These are phyloP conservation scores for Russula griseocarnosa DNA, from an alignment of 768 basidiomycete species.

Conservation along the genomic window DNA sequence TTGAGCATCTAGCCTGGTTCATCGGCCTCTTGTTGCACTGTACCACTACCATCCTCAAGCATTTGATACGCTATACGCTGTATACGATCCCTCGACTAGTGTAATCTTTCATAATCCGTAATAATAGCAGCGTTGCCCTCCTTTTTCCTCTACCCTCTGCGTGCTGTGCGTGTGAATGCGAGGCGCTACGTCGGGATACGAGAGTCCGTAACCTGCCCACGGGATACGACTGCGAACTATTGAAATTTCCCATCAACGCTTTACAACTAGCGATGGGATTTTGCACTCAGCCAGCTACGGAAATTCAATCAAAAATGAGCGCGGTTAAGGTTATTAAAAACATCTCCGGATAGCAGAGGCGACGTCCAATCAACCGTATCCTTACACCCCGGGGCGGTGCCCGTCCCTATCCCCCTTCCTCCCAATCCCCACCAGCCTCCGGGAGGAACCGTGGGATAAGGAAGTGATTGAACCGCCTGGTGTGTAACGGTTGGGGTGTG, in stretches of 20 bases:
- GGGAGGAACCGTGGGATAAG: too few relatives aligned
- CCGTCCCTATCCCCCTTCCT: too few relatives aligned
- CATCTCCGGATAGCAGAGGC: slow-evolving; percentile 2
- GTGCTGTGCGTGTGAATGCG: slow-evolving; percentile 15
- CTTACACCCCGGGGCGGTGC: slow-evolving; percentile 2
- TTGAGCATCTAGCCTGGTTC: slow-evolving; percentile 24
- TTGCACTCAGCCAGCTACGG: slow-evolving; percentile 11
- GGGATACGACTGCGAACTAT: not conserved
- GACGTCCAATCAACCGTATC: not conserved
- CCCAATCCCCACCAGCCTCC: too few relatives aligned
- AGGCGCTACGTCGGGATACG: slow-evolving; percentile 6
- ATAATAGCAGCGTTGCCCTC: slow-evolving; percentile 1
- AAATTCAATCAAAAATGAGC: slow-evolving; percentile 1
- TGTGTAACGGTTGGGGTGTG: too few relatives aligned
- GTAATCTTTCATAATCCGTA: slow-evolving; percentile 21
- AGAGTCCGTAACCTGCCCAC: slow-evolving; percentile 3
- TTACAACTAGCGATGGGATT: not conserved
- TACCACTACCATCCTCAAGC: slow-evolving; percentile 25
- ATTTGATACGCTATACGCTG: slow-evolving; percentile 25
- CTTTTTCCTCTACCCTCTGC: not conserved
- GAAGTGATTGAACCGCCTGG: too few relatives aligned
- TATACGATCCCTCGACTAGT: slow-evolving; percentile 21
- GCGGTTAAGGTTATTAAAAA: not conserved
- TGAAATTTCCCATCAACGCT: slow-evolving; percentile 11
- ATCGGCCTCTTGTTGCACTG: slow-evolving; percentile 24